Percentiles rank a stretch among this genome's conserved stretches.
Evolutionary conservation across 441 rosid species (phyloP).

Genomic region (Capsella rubella): DNA sequence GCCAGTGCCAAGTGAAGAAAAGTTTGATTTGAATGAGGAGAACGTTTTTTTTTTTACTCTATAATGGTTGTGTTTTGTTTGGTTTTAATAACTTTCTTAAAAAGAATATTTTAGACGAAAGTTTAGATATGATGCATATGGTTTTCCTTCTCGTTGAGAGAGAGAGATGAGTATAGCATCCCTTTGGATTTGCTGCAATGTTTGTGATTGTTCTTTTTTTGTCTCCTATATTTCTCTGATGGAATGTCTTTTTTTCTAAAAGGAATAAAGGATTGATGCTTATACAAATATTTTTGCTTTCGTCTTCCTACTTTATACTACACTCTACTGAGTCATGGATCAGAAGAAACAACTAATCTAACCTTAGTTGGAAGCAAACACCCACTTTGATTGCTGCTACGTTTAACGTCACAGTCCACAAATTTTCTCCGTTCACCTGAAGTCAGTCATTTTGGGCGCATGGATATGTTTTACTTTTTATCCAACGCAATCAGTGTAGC

Average conservation of each 20-base stretch:
- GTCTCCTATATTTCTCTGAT: constrained; percentile 21
- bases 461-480: not conserved
- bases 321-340: not conserved
- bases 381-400: not conserved
- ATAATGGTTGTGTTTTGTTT: constrained; percentile 38
- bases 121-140: constrained; percentile 38
- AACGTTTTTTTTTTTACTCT: constrained; percentile 5
- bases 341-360: not conserved
- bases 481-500: not conserved
- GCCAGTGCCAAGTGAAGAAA: constrained; percentile 87
- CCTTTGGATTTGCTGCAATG: constrained; percentile 26
- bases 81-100: constrained; percentile 19
- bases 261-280: constrained; percentile 37
- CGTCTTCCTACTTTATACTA: not conserved
- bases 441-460: not conserved
- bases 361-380: not conserved
- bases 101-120: constrained; percentile 27
- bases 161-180: constrained; percentile 28
- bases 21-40: constrained; percentile 23
- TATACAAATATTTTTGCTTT: constrained; percentile 1
- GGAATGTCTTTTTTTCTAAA: constrained; percentile 36
- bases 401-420: not conserved
- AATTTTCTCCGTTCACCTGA: not conserved
- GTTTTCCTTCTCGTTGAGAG: constrained; percentile 27
- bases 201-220: constrained; percentile 20